These are phyloP conservation scores for Tolypocladium ophioglossoides DNA, from an alignment of 2,329 filamentous ascomycete species.

Conservation along the genomic window DNA sequence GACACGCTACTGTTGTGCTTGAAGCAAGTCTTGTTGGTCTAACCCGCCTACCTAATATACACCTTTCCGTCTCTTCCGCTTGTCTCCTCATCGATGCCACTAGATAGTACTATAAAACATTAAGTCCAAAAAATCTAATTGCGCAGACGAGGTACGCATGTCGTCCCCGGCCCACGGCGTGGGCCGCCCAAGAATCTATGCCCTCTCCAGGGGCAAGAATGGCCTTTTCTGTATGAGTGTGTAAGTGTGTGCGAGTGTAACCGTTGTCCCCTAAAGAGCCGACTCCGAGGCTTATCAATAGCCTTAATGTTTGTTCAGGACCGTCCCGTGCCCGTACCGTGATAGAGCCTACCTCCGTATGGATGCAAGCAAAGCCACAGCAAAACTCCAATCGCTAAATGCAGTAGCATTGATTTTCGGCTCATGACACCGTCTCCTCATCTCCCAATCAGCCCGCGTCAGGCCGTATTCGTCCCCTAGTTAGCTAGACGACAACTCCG, in stretches of 20 bases:
- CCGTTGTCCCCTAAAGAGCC: neutral
- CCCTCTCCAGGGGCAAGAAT: neutral
- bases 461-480: neutral
- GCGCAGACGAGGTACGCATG: neutral
- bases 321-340: neutral
- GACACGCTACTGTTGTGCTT: neutral
- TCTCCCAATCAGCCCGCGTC: neutral
- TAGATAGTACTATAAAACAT: slow-evolving; percentile 15
- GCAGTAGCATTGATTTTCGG: slow-evolving; percentile 12
- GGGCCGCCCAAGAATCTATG: neutral
- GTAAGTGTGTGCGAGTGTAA: neutral
- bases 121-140: slow-evolving; percentile 11
- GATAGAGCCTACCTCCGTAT: slow-evolving; percentile 6
- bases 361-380: slow-evolving; percentile 11
- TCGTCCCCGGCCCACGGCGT: neutral
- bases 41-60: neutral
- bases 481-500: neutral
- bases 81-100: slow-evolving; percentile 2
- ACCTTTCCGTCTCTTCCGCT: neutral
- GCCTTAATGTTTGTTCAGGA: neutral
- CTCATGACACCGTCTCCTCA: neutral
- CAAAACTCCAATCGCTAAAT: slow-evolving; percentile 29
- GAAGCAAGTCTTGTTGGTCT: neutral
- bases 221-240: neutral
- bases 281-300: neutral